Base-by-base conservation (phyloP, 139 green algal species). In the Chlorella sp. region DNA sequence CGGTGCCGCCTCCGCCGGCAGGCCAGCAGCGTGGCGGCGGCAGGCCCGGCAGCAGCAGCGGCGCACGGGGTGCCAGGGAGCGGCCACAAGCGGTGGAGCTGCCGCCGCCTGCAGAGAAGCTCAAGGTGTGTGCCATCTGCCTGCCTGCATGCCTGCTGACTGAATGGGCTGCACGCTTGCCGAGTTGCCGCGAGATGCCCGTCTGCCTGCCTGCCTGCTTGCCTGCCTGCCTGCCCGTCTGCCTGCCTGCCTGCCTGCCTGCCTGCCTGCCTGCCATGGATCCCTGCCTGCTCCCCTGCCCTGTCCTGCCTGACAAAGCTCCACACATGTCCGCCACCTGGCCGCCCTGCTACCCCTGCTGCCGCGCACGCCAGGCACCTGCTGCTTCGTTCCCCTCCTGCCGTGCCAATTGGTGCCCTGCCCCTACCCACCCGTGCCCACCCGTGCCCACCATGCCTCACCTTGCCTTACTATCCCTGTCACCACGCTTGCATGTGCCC, bases 31-130 rank as follows among this genome's bases (percentile, higher is more conserved):
- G 18, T 0, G 42, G 80, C 78, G 40, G 78, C 78, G 32, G 78
- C 26, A 32, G 40, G 39, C 36, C 78, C 53, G 34, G 57, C 57
- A 36, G n/a, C 81, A 32, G 81, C n/a, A 32, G 32, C 42, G 24
- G 85, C 53, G 42, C 26, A 77, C 5, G 68, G 3, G 21, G 80
- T 53, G n/a, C 69, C 71, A 42, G 40, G n/a, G 53, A 7, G 16
- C 81, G 32, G 15, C 79, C 79, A 0, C 84, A 68, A 5, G n/a
- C 83, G 1, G 39, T 87, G 83, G 83, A 87, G 83, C 61, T 87
- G 61, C 11, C 39, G 22, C 83, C 83, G 37, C 83, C 83, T 4
- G 60, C 61, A 1, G 83, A 79, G 7, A 87, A 87, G 37, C 34
- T 61, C 60, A 87, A 87, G 61, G 83, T 87, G 36, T n/a, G 22